A percentile compares a stretch with the other conserved stretches of the same genome.
These are phyloP conservation scores for Aureobasidium sp. DNA, from an alignment of 2,329 filamentous ascomycete genomes.

Conservation along the genomic window DNA sequence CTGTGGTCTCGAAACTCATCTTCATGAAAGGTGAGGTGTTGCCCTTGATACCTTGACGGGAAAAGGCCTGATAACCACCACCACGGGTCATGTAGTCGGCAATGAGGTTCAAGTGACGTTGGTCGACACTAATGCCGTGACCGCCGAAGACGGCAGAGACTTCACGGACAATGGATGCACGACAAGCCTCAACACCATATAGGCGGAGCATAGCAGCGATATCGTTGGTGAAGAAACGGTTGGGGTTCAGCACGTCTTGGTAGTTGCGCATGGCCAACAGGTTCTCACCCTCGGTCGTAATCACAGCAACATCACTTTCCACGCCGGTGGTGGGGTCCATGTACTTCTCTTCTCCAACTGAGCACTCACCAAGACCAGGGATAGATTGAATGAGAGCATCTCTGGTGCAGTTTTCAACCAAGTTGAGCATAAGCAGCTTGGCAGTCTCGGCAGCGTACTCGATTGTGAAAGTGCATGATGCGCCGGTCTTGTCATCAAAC, in stretches of 20 bases:
- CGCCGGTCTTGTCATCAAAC: conserved; percentile 68
- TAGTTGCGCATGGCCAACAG: conserved; percentile 85
- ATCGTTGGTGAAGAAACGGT: conserved; percentile 85
- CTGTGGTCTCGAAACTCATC: conserved; percentile 98
- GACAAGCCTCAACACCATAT: conserved; percentile 91
- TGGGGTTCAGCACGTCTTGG: conserved; percentile 75
- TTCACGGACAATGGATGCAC: conserved; percentile 79
- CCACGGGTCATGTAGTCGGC: conserved; percentile 96
- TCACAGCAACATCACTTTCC: conserved; percentile 38
- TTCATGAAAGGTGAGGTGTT: conserved; percentile 91
- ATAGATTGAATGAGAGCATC: conserved; percentile 84
- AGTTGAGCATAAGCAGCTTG: conserved; percentile 86
- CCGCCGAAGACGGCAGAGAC: conserved; percentile 77
- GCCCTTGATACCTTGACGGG: conserved; percentile 76
- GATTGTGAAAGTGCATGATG: conserved; percentile 73
- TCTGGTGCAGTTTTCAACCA: conserved; percentile 75
- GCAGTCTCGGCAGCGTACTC: conserved; percentile 73
- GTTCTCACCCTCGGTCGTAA: conserved; percentile 81
- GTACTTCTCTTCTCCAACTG: conserved; percentile 48
- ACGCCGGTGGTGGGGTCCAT: conserved; percentile 45
- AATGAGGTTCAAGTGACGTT: conserved; percentile 88
- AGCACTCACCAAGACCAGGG: conserved; percentile 65
- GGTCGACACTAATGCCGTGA: conserved; percentile 89
- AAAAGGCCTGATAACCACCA: conserved; percentile 85
- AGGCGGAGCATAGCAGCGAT: conserved; percentile 75